Percentiles rank a stretch among this genome's conserved stretches.
phyloP scores from a whole-genome alignment of 495 filamentous ascomycete species.

The Penicillium turbatum region DNA sequence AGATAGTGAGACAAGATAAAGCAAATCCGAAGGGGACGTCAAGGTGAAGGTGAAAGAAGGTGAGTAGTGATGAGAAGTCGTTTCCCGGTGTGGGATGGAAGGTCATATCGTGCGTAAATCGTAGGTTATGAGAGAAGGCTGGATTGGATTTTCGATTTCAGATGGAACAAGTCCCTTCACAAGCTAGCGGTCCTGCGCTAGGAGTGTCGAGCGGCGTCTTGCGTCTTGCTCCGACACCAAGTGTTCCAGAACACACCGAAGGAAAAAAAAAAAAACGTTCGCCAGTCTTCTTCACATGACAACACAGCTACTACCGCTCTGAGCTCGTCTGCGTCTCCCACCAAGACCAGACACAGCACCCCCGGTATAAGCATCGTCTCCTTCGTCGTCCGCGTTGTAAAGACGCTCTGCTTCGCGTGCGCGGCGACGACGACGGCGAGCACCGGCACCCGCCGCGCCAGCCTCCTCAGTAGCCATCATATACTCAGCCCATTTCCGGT shows the following conservation, averaged over 20 bases:
- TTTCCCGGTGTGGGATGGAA: background rate
- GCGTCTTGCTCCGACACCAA: background rate
- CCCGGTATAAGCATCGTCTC: constrained; percentile 38
- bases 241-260: constrained; percentile 7
- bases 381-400: constrained; percentile 72
- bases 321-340: constrained; percentile 47
- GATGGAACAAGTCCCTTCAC: background rate
- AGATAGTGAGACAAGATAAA: background rate
- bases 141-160: background rate
- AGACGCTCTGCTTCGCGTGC: constrained; percentile 71
- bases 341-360: constrained; percentile 23
- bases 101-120: constrained; percentile 2
- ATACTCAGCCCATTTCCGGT: constrained; percentile 88
- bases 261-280: background rate
- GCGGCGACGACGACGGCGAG: constrained; percentile 64
- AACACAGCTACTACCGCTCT: constrained; percentile 50
- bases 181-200: constrained; percentile 17
- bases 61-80: background rate
- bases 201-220: background rate
- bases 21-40: background rate
- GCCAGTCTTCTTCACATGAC: too few relatives aligned
- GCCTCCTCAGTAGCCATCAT: constrained; percentile 91
- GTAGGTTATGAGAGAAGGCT: background rate
- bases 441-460: constrained; percentile 60
- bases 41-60: too few relatives aligned